These are phyloP conservation scores for Yamadazyma taylorii DNA, from an alignment of 1,139 yeast genomes.

Conservation along the genomic window DNA sequence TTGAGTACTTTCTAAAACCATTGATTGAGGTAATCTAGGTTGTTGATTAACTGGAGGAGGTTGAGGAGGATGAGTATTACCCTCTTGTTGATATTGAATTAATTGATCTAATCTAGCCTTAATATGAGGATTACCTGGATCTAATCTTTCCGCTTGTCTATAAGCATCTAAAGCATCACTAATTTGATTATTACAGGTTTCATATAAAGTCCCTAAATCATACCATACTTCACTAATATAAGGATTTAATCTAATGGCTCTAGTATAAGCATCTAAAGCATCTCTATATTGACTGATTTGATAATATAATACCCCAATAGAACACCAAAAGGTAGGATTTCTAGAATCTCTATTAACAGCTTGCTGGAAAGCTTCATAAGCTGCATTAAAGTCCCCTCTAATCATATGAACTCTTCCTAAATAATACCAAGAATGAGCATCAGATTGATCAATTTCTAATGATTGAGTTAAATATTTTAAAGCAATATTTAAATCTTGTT, in stretches of 20 bases:
- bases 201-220: slow-evolving; percentile 94
- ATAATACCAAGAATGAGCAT: slow-evolving; percentile 97
- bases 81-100: slow-evolving; percentile 72
- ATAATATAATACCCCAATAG: slow-evolving; percentile 94
- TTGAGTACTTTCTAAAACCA: slow-evolving; percentile 53
- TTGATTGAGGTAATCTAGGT: slow-evolving; percentile 56
- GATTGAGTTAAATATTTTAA: slow-evolving; percentile 80
- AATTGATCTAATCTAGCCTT: slow-evolving; percentile 88
- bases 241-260: slow-evolving; percentile 94
- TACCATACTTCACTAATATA: slow-evolving; percentile 98
- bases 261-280: slow-evolving; percentile 94
- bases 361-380: slow-evolving; percentile 97
- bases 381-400: slow-evolving; percentile 89
- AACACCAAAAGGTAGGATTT: slow-evolving; percentile 98
- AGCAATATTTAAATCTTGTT: slow-evolving; percentile 81
- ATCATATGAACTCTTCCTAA: slow-evolving; percentile 97
- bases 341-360: slow-evolving; percentile 96
- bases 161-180: slow-evolving; percentile 96
- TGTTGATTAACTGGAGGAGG: slow-evolving; percentile 68
- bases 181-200: slow-evolving; percentile 94
- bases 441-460: slow-evolving; percentile 82
- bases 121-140: slow-evolving; percentile 92
- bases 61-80: slow-evolving; percentile 64
- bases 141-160: slow-evolving; percentile 91
- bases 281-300: slow-evolving; percentile 95